A percentile compares a stretch with the other conserved stretches of the same genome.
Evolutionary conservation across 176 grass and related monocot genomes (phyloP).

Genomic region (Eragrostis curvula): DNA sequence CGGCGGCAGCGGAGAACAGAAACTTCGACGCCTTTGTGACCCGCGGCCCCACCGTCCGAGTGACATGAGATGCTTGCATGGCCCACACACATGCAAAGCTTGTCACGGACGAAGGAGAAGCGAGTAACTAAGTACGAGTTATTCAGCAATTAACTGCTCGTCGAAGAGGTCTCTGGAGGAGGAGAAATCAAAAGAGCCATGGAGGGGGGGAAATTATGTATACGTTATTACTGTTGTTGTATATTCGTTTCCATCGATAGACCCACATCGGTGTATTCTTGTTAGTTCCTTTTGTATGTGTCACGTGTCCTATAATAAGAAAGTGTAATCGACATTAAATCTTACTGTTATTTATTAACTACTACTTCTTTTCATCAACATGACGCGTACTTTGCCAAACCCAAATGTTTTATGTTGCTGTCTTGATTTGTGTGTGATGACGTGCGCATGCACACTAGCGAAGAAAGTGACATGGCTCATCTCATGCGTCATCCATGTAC

Average conservation of each 20-base stretch:
- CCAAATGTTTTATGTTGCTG: neutral
- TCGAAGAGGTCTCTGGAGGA: neutral
- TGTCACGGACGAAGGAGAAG: neutral
- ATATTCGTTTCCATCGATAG: conserved; percentile 17
- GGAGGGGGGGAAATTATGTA: neutral
- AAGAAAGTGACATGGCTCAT: neutral
- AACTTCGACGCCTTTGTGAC: conserved; percentile 7
- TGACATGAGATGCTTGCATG: conserved; percentile 18
- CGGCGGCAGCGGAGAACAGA: neutral
- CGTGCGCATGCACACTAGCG: neutral
- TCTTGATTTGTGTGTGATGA: neutral
- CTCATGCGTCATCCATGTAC: neutral
- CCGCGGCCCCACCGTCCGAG: conserved; percentile 22
- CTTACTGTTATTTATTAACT: neutral
- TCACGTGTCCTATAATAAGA: conserved; percentile 30
- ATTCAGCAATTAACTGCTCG: conserved; percentile 11
- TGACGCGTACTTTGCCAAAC: neutral
- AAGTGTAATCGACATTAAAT: conserved; percentile 4
- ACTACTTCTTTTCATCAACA: neutral
- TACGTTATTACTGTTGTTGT: neutral
- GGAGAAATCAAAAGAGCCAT: neutral
- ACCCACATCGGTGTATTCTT: neutral
- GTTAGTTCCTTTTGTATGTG: conserved; percentile 16
- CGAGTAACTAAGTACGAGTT: neutral
- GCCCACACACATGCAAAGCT: neutral